A percentile compares a stretch with the other conserved stretches of the same genome.
phyloP scores from a whole-genome alignment of 208 protist genomes.

The Crithidia bombi region DNA sequence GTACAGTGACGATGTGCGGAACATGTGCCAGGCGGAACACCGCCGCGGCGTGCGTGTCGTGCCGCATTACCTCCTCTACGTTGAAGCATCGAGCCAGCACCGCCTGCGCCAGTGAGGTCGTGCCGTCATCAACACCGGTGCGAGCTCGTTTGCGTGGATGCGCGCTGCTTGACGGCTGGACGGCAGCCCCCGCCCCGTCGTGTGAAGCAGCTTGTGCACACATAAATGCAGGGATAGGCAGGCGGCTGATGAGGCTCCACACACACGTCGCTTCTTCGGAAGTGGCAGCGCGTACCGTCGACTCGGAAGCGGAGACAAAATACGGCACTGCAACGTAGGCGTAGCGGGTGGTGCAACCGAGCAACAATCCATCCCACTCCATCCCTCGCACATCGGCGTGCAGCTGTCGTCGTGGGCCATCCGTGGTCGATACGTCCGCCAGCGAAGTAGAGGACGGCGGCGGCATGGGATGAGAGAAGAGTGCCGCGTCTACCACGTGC shows the following conservation, averaged over 20 bases:
- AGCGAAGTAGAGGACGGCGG: background rate
- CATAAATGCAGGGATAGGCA: conserved; percentile 37
- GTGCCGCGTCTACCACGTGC: conserved; percentile 24
- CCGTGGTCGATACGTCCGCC: background rate
- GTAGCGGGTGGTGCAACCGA: conserved; percentile 67
- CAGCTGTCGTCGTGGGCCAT: conserved; percentile 31
- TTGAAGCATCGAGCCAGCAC: conserved; percentile 32
- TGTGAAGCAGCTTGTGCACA: background rate
- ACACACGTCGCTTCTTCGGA: conserved; percentile 5
- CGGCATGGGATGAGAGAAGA: conserved; percentile 2
- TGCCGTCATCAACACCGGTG: background rate
- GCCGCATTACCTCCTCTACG: conserved; percentile 35
- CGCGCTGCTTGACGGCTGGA: background rate
- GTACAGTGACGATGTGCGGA: conserved; percentile 44
- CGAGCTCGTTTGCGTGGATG: background rate
- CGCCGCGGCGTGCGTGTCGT: conserved; percentile 33
- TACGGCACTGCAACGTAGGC: conserved; percentile 74
- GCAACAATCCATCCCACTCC: conserved; percentile 59
- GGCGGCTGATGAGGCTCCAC: conserved; percentile 39
- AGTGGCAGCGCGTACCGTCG: background rate
- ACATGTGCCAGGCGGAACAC: conserved; percentile 13
- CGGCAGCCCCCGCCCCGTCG: no score
- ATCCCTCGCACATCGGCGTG: conserved; percentile 81
- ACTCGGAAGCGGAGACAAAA: conserved; percentile 14
- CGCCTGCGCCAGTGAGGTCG: background rate